phyloP scores from a whole-genome alignment of 768 basidiomycete species.

The Lactarius sp. region DNA sequence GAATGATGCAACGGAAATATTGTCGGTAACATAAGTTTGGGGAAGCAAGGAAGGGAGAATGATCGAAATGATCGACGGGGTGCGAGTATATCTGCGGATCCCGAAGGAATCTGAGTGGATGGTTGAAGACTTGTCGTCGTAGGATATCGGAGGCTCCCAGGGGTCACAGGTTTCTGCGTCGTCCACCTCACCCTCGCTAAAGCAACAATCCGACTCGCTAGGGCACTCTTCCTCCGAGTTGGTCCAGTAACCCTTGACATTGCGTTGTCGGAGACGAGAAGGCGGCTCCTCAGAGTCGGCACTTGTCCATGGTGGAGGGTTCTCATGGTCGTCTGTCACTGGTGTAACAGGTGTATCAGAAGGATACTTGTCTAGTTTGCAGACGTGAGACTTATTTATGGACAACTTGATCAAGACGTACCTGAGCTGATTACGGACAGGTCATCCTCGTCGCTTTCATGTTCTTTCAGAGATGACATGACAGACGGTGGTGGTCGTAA shows the following conservation, averaged over 20 bases:
- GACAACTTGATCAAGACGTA: neutral
- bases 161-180: conserved; percentile 19
- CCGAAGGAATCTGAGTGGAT: conserved; percentile 21
- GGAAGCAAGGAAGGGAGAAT: conserved; percentile 24
- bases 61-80: conserved; percentile 9
- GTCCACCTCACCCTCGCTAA: conserved; percentile 29
- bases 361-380: neutral
- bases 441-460: conserved; percentile 4
- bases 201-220: conserved; percentile 40
- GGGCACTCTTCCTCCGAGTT: conserved; percentile 20
- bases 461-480: neutral
- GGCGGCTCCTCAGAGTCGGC: conserved; percentile 5
- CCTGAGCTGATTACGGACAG: conserved; percentile 13
- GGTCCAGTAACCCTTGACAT: conserved; percentile 16
- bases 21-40: conserved; percentile 32
- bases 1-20: conserved; percentile 31
- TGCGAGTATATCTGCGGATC: neutral
- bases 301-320: conserved; percentile 14
- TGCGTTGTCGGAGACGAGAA: conserved; percentile 21
- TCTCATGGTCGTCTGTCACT: conserved; percentile 6
- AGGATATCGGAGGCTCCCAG: conserved; percentile 11
- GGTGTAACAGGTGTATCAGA: conserved; percentile 25
- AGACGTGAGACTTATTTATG: neutral
- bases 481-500: conserved; percentile 16
- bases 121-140: conserved; percentile 11